Base-by-base conservation (phyloP, 2,329 filamentous ascomycete species). In the Dothideomycetidae sp. region DNA sequence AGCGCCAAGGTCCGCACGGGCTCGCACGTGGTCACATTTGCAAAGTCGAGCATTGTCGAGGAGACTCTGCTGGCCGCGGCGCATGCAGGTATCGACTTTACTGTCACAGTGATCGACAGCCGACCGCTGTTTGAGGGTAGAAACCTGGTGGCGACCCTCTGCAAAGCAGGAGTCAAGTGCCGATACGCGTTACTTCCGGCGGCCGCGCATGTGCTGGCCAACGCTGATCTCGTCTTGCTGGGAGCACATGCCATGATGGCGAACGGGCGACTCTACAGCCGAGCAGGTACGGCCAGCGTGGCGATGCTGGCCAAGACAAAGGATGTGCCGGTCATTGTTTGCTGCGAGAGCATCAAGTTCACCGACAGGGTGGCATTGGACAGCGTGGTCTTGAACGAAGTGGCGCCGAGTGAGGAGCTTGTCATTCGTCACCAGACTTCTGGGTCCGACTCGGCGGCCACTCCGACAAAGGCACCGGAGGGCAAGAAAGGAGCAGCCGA, bases 341-440 rank as follows among this genome's bases (percentile, higher is more conserved):
- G 92, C 42, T 93, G 84, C 57, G 88, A 96, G 63, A 90, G 81
- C 3, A 78, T 96, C 62, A 98, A 96, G 61, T 94, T 96, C 56
- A 81, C 90, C 51, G 77, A 84, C 49, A 78, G 84, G 41, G 83
- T 94, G 9, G 81, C 84, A 5, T 74, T 92, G 10, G 90, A 96
- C 60, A 88, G 84, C 15, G 82, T 96, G 47, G 88, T 90, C 29
- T 78, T 84, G 51, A 98, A 98, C 57, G 90, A 98, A 63, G 78
- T 94, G 44, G 85, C 74, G 60, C 70, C 86, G 56, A 52, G 83
- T 59, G 73, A 80, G 57, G 68, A 83, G 61, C 61, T 81, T 9
- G 50, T 66, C 35, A 15, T 54, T 34, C 39, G 43, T 46, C 15
- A 28, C 5, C 31, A 32, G 23, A n/a, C n/a, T n/a, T n/a, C n/a